Conservation (phyloP, 305 asterid genomes). For the Fraxinus angustifolia region DNA sequence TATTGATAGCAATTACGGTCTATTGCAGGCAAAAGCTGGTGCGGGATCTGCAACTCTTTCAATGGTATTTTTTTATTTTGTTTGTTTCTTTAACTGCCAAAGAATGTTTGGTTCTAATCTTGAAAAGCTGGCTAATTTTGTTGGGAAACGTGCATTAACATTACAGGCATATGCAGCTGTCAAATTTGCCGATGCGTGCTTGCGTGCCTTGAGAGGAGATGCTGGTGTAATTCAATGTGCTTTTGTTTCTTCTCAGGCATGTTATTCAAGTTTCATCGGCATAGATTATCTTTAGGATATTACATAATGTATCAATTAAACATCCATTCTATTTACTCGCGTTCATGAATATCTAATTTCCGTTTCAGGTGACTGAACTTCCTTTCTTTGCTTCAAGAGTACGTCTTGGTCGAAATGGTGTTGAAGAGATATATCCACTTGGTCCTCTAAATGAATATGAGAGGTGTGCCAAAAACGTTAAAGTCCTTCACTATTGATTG, state of each 20-base stretch:
- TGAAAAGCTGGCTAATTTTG: not conserved
- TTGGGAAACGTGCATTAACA: constrained; percentile 6
- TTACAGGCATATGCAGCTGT: constrained; percentile 92
- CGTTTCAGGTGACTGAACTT: constrained; percentile 68
- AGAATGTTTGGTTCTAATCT: not conserved
- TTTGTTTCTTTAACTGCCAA: not conserved
- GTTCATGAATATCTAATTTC: not conserved
- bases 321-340: not conserved
- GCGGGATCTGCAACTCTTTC: constrained; percentile 99
- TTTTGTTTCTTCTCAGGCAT: constrained; percentile 82
- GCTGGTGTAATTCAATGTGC: constrained; percentile 52
- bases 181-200: constrained; percentile 60
- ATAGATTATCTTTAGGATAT: not conserved
- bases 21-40: constrained; percentile 89
- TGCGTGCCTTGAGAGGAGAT: constrained; percentile 3
- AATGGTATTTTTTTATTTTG: constrained; percentile 43
- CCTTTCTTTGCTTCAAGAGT: constrained; percentile 90
- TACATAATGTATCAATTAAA: not conserved
- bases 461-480: not conserved
- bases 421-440: constrained; percentile 74
- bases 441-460: constrained; percentile 46
- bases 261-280: constrained; percentile 6
- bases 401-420: constrained; percentile 75
- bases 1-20: constrained; percentile 1
- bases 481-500: not conserved